phyloP scores from a whole-genome alignment of 2,329 filamentous ascomycete genomes.

The Chrysoporthe cubensis region DNA sequence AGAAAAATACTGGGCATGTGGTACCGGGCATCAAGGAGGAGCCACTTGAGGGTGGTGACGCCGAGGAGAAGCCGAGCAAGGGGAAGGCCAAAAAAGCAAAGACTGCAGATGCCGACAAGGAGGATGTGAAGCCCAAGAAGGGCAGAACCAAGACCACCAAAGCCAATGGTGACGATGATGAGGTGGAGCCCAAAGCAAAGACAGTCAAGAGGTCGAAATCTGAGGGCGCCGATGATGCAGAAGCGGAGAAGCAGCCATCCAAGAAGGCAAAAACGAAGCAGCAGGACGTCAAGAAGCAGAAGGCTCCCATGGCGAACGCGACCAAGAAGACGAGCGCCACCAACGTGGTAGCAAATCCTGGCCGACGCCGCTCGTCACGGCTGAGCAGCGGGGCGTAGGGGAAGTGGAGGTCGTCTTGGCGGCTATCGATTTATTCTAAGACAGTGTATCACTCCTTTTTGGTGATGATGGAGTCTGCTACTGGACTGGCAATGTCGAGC shows the following conservation, averaged over 20 bases:
- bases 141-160: conserved; percentile 30
- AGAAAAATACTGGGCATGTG: conserved; percentile 72
- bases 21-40: conserved; percentile 49
- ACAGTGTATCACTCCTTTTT: neutral
- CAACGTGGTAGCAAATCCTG: conserved; percentile 15
- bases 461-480: neutral
- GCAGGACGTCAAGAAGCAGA: conserved; percentile 31
- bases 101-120: conserved; percentile 33
- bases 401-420: conserved; percentile 15
- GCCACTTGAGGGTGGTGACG: conserved; percentile 38
- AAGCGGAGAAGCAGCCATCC: conserved; percentile 32
- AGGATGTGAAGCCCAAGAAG: conserved; percentile 32
- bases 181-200: conserved; percentile 28
- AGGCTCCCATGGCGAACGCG: neutral
- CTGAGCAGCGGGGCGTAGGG: conserved; percentile 32
- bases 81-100: conserved; percentile 33
- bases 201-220: conserved; percentile 9
- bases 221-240: conserved; percentile 36
- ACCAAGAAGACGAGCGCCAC: conserved; percentile 26
- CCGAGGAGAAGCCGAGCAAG: conserved; percentile 33
- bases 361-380: conserved; percentile 36
- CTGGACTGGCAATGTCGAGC: neutral
- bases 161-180: conserved; percentile 34
- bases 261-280: conserved; percentile 36
- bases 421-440: neutral